phyloP scores from a whole-genome alignment of 305 asterid species.

The Fraxinus latifolia region DNA sequence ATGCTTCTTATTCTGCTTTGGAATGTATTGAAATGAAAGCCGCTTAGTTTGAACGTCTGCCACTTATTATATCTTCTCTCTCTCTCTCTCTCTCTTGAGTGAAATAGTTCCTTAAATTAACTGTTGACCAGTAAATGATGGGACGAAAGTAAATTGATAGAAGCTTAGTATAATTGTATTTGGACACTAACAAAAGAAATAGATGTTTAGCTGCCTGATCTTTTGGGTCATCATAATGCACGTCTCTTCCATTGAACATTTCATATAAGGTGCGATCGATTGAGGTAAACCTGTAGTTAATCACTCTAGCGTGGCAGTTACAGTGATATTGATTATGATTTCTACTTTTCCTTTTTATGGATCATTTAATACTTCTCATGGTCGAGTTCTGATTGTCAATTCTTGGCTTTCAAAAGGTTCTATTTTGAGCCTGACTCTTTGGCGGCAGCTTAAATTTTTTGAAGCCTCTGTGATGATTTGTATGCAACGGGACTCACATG shows the following conservation, averaged over 20 bases:
- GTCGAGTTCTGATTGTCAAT: not conserved
- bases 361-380: not conserved
- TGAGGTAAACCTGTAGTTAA: not conserved
- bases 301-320: not conserved
- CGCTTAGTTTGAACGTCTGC: not conserved
- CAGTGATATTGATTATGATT: not conserved
- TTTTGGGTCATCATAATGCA: not conserved
- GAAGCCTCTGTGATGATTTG: not conserved
- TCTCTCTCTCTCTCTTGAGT: not conserved
- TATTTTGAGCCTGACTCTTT: not conserved
- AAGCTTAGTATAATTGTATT: not conserved
- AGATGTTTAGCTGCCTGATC: not conserved
- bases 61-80: not conserved
- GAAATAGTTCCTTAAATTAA: conserved; percentile 1
- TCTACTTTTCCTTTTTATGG: not conserved
- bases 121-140: not conserved
- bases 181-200: not conserved
- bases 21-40: not conserved
- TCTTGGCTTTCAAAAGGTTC: not conserved
- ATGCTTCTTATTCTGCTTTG: not conserved
- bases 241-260: not conserved
- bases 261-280: not conserved
- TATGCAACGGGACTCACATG: not conserved
- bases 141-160: not conserved
- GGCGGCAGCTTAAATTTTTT: not conserved